Evolutionary conservation across 2,329 filamentous ascomycete genomes (phyloP).

Genomic region (Fusarium sarcochroum): DNA sequence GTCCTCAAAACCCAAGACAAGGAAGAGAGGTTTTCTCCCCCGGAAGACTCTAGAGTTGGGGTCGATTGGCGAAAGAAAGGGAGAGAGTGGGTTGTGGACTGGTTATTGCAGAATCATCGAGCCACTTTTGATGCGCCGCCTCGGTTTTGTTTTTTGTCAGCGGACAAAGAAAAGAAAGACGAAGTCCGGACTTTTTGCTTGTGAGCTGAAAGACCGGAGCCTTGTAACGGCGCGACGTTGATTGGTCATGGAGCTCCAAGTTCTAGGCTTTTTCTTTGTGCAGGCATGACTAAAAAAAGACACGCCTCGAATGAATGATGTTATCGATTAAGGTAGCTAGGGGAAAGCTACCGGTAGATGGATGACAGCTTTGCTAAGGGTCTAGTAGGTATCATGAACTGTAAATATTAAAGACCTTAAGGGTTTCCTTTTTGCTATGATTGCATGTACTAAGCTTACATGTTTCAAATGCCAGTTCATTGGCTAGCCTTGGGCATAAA

Average conservation of each 20-base stretch:
- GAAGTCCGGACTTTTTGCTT: constrained; percentile 8
- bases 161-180: constrained; percentile 33
- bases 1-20: neutral
- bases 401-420: too few relatives aligned
- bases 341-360: too few relatives aligned
- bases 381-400: too few relatives aligned
- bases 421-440: too few relatives aligned
- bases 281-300: constrained; percentile 3
- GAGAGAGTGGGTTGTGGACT: constrained; percentile 48
- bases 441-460: too few relatives aligned
- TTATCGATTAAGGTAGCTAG: neutral
- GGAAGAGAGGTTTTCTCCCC: constrained; percentile 15
- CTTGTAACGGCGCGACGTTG: constrained; percentile 27
- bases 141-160: constrained; percentile 36
- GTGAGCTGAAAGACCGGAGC: constrained; percentile 33
- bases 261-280: neutral
- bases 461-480: too few relatives aligned
- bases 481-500: neutral
- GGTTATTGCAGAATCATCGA: constrained; percentile 51
- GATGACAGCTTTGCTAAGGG: neutral
- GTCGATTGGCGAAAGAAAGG: constrained; percentile 32
- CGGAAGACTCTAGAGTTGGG: constrained; percentile 20
- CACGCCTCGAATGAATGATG: constrained; percentile 25
- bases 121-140: constrained; percentile 37
- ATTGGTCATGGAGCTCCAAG: constrained; percentile 16